Evolutionary conservation across 179 eudicot species (phyloP), one percentile per base, ranked within the genome.

Genomic region (Amaranthus tricolor): DNA sequence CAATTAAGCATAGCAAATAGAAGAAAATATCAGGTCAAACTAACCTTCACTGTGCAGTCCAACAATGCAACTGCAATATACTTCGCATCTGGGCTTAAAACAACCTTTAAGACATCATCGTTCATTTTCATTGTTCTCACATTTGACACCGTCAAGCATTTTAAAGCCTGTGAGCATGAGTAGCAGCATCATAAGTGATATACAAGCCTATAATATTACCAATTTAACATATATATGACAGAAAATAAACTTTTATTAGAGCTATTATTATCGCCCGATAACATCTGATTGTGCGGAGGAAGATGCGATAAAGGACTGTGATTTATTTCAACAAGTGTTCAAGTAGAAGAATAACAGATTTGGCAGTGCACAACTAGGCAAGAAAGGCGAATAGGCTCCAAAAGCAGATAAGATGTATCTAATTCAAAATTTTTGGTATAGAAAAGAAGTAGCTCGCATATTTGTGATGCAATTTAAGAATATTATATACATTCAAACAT

Each of bases 1-100:
- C 51, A 72, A 6, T 49, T 16, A 53, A 3, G 16, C 17, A 49
- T 49, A 31, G 10, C 21, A 54, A 17, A 24, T 8, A 57, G 12
- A 48, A 4, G 17, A 69, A 76, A 69, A 63, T 84, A 55, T 43
- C 57, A 60, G 53, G 59, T 17, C 47, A 43, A 65, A 76, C 81
- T 82, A 8, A 95, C 99, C 98, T 91, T 88, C 71, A 95, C 92
- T 47, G 93, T 95, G 85, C 87, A 87, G 85, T 95, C 98, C 80
- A 91, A 79, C 77, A 93, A 82, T 5, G 98, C 92, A 81, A 89
- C 96, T 58, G 98, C 98, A 71, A 93, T 86, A 77, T 88, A 86
- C 83, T 91, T 95, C 45, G 91, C 92, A 86, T 93, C 94, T 50
- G 97, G 94, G 82, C 97, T 95, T 70, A 88, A 84, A 68, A 86